phyloP scores from a whole-genome alignment of 306 rosid genomes.

The Prunus mongolica region DNA sequence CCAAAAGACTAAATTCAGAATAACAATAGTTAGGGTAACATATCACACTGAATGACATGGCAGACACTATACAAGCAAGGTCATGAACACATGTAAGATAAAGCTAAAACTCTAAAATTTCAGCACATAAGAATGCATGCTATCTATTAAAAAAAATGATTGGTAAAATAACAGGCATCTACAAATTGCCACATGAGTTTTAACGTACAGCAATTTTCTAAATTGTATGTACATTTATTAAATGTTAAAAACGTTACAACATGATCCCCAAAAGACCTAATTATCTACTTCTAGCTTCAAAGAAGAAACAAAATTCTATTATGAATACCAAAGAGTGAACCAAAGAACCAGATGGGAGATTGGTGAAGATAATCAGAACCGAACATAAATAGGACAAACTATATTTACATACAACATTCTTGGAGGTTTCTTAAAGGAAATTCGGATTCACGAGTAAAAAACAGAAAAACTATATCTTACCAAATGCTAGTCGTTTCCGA shows the following conservation, averaged over 20 bases:
- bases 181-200: background rate
- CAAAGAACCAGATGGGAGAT: background rate
- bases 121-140: background rate
- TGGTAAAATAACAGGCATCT: background rate
- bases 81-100: background rate
- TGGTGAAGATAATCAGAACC: background rate
- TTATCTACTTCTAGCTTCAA: background rate
- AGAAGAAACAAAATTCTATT: background rate
- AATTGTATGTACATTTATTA: background rate
- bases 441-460: background rate
- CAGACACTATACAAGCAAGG: background rate
- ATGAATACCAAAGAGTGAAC: background rate
- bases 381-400: background rate
- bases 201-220: background rate
- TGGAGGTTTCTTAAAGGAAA: background rate
- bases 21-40: background rate
- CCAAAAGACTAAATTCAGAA: background rate
- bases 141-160: background rate
- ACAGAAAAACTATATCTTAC: slow-evolving; percentile 27
- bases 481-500: slow-evolving; percentile 81
- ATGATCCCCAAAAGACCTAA: background rate
- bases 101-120: background rate
- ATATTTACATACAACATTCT: slow-evolving; percentile 2
- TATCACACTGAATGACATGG: background rate
- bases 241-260: background rate